Evolutionary conservation across 108 stramenopile genomes (phyloP).

Genomic region (Cyclotella kingstonii): DNA sequence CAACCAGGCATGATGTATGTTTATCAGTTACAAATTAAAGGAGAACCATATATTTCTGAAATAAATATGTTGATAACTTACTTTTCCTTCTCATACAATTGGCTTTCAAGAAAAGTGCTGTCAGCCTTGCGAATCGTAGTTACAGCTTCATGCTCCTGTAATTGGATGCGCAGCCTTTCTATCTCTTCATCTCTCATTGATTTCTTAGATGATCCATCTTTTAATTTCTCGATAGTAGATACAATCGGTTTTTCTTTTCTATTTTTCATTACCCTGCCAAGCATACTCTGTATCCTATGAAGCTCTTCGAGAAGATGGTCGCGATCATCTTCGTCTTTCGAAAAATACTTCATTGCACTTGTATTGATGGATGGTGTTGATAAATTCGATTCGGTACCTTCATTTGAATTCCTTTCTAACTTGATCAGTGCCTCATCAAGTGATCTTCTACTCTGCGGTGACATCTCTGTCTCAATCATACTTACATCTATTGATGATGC

Average conservation of each 20-base stretch:
- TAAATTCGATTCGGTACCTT: background rate
- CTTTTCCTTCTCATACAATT: constrained; percentile 70
- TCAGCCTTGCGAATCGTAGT: constrained; percentile 73
- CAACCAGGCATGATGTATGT: too few relatives aligned
- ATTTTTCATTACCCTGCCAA: constrained; percentile 73
- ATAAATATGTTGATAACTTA: background rate
- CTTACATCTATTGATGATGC: constrained; percentile 9
- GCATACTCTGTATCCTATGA: constrained; percentile 70
- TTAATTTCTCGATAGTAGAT: background rate
- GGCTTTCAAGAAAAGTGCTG: constrained; percentile 64
- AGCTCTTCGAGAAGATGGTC: constrained; percentile 55
- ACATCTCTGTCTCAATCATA: constrained; percentile 10
- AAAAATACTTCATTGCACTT: background rate
- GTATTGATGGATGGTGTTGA: background rate
- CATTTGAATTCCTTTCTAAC: background rate
- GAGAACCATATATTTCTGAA: too few relatives aligned
- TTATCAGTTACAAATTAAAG: too few relatives aligned
- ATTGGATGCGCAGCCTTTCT: constrained; percentile 58
- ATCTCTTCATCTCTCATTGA: constrained; percentile 56
- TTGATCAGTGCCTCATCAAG: constrained; percentile 7
- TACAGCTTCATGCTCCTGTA: constrained; percentile 58
- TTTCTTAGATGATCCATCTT: constrained; percentile 2
- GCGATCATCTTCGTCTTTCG: constrained; percentile 36
- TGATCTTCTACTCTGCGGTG: constrained; percentile 10
- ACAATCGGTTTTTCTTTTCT: constrained; percentile 23